These are phyloP conservation scores for Xylariaceae sp. DNA, from an alignment of 2,329 filamentous ascomycete species.

Conservation along the genomic window DNA sequence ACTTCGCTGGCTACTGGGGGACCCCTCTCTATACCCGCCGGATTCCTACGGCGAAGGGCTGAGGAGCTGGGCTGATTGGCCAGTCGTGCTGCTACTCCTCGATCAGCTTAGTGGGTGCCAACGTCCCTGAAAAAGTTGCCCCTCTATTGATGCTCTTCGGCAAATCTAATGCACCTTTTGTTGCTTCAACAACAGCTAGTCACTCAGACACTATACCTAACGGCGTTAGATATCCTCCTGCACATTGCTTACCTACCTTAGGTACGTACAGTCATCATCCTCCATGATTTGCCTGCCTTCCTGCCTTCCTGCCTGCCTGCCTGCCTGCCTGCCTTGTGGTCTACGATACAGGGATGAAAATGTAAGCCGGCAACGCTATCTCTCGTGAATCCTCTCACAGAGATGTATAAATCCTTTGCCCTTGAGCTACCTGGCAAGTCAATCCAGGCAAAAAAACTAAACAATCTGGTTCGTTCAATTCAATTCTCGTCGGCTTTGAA, in stretches of 20 bases:
- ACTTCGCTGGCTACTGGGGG: slow-evolving; percentile 17
- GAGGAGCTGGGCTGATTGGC: slow-evolving; percentile 13
- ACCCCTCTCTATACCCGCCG: slow-evolving; percentile 27
- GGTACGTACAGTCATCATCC: slow-evolving; percentile 21
- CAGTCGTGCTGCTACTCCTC: slow-evolving; percentile 22
- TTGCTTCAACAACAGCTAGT: slow-evolving; percentile 9
- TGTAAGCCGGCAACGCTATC: background rate
- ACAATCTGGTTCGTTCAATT: no score
- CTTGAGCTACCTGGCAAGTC: no score
- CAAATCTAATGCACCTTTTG: slow-evolving; percentile 28
- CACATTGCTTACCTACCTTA: slow-evolving; percentile 15
- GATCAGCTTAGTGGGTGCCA: slow-evolving; percentile 25
- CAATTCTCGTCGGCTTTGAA: background rate
- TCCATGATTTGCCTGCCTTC: background rate
- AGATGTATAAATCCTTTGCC: no score
- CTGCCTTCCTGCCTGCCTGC: no score
- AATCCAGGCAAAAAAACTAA: no score
- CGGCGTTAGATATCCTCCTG: background rate
- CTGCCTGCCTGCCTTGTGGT: background rate
- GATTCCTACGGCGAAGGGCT: slow-evolving; percentile 30
- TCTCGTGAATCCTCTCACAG: no score
- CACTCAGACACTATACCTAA: slow-evolving; percentile 19
- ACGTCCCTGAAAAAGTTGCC: slow-evolving; percentile 31
- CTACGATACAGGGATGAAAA: background rate
- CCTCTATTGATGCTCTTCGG: slow-evolving; percentile 31